A percentile compares a stretch with the other conserved stretches of the same genome.
Conservation (phyloP, 495 filamentous ascomycete genomes). For the Tuber microsphaerosporum region DNA sequence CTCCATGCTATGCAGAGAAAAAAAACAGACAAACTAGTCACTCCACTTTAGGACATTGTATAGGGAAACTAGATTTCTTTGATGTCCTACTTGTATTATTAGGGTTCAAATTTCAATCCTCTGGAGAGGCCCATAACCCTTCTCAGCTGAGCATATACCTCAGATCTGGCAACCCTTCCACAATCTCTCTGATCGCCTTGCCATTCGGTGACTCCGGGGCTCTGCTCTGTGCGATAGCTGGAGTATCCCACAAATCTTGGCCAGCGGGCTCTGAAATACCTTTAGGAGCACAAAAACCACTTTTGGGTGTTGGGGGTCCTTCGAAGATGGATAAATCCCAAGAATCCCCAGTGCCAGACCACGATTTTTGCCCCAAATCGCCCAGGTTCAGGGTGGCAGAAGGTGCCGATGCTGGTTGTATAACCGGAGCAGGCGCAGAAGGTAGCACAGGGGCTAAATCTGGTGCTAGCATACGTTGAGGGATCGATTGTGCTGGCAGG, state of each 20-base stretch:
- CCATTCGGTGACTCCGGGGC: constrained; percentile 32
- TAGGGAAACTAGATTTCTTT: background rate
- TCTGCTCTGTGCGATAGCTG: constrained; percentile 11
- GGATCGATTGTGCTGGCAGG: constrained; percentile 7
- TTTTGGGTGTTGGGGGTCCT: constrained; percentile 13
- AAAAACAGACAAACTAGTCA: background rate
- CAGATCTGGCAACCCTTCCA: constrained; percentile 43
- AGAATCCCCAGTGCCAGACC: constrained; percentile 15
- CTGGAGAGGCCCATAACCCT: background rate
- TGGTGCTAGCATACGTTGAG: constrained; percentile 4
- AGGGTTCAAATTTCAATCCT: background rate
- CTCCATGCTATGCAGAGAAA: background rate
- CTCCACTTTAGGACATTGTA: background rate
- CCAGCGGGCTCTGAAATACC: constrained; percentile 3
- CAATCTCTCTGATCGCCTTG: constrained; percentile 36
- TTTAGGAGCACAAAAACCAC: background rate
- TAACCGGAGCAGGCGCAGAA: background rate
- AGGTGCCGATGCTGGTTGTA: background rate
- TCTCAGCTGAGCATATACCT: constrained; percentile 41
- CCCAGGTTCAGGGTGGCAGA: background rate
- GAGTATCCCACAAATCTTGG: constrained; percentile 35
- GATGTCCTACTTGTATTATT: background rate
- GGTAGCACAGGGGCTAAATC: background rate
- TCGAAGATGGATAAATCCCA: constrained; percentile 42
- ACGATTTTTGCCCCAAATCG: background rate